A percentile compares a stretch with the other conserved stretches of the same genome.
These are phyloP conservation scores for Salvia hispanica DNA, from an alignment of 257 asterid species.

Conservation along the genomic window DNA sequence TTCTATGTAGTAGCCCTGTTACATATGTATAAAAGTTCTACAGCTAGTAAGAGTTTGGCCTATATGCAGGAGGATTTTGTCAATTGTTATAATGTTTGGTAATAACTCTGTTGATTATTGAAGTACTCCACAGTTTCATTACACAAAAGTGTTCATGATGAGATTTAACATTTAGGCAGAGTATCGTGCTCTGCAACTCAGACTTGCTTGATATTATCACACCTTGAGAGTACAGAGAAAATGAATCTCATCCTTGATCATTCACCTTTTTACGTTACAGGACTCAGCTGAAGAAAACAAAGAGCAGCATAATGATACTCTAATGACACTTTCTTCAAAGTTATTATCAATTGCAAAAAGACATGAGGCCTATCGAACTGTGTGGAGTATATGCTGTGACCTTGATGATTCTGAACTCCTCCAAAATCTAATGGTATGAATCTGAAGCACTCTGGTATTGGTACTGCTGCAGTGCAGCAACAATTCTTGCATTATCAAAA, in stretches of 20 bases:
- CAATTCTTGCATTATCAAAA: slow-evolving; percentile 20
- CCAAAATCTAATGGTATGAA: slow-evolving; percentile 75
- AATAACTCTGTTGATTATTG: background rate
- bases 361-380: slow-evolving; percentile 80
- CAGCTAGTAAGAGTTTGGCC: slow-evolving; percentile 28
- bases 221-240: slow-evolving; percentile 5
- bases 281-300: slow-evolving; percentile 47
- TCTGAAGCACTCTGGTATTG: slow-evolving; percentile 15
- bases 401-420: slow-evolving; percentile 79
- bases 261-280: slow-evolving; percentile 46
- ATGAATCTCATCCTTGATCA: slow-evolving; percentile 25
- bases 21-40: background rate
- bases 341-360: slow-evolving; percentile 75
- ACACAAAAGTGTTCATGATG: background rate
- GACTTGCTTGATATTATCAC: slow-evolving; percentile 16
- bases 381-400: slow-evolving; percentile 82
- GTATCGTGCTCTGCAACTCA: slow-evolving; percentile 1
- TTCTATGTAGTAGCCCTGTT: slow-evolving; percentile 10
- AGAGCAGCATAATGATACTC: slow-evolving; percentile 52
- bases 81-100: slow-evolving; percentile 13
- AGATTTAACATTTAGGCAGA: slow-evolving; percentile 7
- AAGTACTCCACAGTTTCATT: background rate
- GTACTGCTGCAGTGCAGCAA: slow-evolving; percentile 9
- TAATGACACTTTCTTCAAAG: slow-evolving; percentile 62
- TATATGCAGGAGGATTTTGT: background rate